Evolutionary conservation across 371 early-diverging fungal species (phyloP).

Genomic region (Rhizopus stolonifer): DNA sequence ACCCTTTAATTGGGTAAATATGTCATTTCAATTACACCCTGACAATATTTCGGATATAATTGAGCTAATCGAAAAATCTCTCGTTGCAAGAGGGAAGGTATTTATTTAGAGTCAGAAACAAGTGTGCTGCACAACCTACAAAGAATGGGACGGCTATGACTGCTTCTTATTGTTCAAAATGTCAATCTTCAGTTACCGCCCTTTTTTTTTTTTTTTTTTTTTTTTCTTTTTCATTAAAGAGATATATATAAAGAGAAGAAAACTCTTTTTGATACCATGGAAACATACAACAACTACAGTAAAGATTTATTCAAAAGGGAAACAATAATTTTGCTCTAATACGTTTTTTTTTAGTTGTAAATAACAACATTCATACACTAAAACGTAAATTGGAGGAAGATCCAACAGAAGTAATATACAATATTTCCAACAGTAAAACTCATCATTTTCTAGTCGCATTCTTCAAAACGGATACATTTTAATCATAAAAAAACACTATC

Average conservation of each 20-base stretch:
- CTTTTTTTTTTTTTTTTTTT: neutral
- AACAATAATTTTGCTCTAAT: neutral
- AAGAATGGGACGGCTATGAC: neutral
- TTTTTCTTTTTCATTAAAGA: neutral
- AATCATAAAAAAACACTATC: neutral
- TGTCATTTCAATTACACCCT: too few relatives aligned
- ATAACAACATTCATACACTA: slow-evolving; percentile 1
- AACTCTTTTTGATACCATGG: neutral
- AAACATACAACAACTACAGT: slow-evolving; percentile 1
- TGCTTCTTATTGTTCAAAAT: neutral
- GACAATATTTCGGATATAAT: too few relatives aligned
- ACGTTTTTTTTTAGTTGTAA: neutral
- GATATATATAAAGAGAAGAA: too few relatives aligned
- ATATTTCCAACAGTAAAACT: neutral
- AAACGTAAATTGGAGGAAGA: slow-evolving; percentile 1
- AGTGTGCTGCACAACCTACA: too few relatives aligned
- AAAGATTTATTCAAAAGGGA: neutral
- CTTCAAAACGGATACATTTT: slow-evolving; percentile 4
- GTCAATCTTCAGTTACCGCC: neutral
- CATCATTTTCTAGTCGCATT: neutral
- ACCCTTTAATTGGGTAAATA: too few relatives aligned
- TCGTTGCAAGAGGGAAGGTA: too few relatives aligned
- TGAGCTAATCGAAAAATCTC: too few relatives aligned
- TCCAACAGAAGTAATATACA: neutral
- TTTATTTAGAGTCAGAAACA: too few relatives aligned